Evolutionary conservation across 2,329 filamentous ascomycete genomes (phyloP).

Genomic region (Dichotomopilus funicola): DNA sequence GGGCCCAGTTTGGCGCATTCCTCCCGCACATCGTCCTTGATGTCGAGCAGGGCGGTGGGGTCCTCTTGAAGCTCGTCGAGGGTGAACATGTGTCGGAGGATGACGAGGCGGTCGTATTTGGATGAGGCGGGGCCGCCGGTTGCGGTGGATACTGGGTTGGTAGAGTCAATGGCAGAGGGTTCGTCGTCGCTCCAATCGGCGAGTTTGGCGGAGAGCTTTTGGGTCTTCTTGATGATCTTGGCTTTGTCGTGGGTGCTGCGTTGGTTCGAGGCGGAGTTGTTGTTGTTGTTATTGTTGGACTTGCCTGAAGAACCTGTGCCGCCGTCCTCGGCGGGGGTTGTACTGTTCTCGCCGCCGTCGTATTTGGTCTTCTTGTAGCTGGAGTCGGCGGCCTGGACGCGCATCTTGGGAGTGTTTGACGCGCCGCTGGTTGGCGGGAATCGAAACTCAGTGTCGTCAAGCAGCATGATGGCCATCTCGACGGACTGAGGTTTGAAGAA

Average conservation of each 20-base stretch:
- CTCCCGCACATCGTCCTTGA: slow-evolving; percentile 89
- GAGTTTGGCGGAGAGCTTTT: slow-evolving; percentile 85
- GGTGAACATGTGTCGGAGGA: slow-evolving; percentile 92
- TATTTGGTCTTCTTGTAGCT: slow-evolving; percentile 88
- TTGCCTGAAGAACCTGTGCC: background rate
- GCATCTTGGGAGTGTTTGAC: slow-evolving; percentile 57
- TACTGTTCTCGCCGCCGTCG: slow-evolving; percentile 30
- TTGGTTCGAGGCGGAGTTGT: slow-evolving; percentile 20
- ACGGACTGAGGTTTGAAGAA: slow-evolving; percentile 97
- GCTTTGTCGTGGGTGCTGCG: slow-evolving; percentile 63
- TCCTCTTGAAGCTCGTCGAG: slow-evolving; percentile 79
- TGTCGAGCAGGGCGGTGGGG: slow-evolving; percentile 73
- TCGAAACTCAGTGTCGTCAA: slow-evolving; percentile 78
- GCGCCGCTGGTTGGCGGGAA: slow-evolving; percentile 44
- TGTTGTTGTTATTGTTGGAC: background rate
- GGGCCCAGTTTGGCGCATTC: slow-evolving; percentile 81
- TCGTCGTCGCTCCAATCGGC: slow-evolving; percentile 95
- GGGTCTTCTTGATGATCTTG: slow-evolving; percentile 85
- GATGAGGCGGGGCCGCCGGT: slow-evolving; percentile 25
- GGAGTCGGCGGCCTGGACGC: slow-evolving; percentile 75
- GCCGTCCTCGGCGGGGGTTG: background rate
- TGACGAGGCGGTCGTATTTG: slow-evolving; percentile 71
- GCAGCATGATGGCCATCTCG: slow-evolving; percentile 69
- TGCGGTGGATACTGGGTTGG: background rate
- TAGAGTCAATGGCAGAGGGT: slow-evolving; percentile 39